Evolutionary conservation across 345 rosid genomes (phyloP).

Genomic region (Orychophragmus violaceus): DNA sequence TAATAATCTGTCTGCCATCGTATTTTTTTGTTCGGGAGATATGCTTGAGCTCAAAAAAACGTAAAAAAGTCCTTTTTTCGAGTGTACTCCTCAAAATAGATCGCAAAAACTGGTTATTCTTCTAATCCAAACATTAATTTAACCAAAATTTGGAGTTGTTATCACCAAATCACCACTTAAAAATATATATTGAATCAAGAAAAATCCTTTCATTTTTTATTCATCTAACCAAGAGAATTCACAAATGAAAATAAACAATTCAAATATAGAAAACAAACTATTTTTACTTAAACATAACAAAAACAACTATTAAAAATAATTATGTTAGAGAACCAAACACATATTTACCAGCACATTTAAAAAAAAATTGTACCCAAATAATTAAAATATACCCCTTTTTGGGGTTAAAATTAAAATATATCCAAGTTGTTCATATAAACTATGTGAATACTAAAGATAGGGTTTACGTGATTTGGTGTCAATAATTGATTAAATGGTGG

Average conservation of each 20-base stretch:
- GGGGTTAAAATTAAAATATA: not conserved
- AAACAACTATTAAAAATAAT: not conserved
- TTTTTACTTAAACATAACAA: not conserved
- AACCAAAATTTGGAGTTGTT: too few species aligned
- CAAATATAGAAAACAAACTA: not conserved
- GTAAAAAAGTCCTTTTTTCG: too few species aligned
- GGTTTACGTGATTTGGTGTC: conserved; percentile 12
- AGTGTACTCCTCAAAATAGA: too few species aligned
- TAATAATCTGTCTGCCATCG: too few species aligned
- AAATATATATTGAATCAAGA: conserved; percentile 2
- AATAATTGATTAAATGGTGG: conserved; percentile 20
- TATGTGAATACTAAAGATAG: conserved; percentile 6
- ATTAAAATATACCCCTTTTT: not conserved
- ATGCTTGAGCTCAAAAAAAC: too few species aligned
- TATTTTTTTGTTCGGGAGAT: too few species aligned
- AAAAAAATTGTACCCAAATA: not conserved
- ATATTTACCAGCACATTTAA: not conserved
- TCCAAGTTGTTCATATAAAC: not conserved
- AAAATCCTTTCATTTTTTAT: not conserved
- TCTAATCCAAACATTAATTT: too few species aligned
- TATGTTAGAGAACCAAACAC: not conserved
- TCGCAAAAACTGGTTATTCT: too few species aligned
- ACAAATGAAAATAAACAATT: not conserved
- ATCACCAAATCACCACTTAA: too few species aligned
- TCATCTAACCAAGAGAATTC: not conserved